Base-by-base conservation (phyloP, 1,284 basidiomycete genomes). In the Singerocomus rubriflavus region DNA sequence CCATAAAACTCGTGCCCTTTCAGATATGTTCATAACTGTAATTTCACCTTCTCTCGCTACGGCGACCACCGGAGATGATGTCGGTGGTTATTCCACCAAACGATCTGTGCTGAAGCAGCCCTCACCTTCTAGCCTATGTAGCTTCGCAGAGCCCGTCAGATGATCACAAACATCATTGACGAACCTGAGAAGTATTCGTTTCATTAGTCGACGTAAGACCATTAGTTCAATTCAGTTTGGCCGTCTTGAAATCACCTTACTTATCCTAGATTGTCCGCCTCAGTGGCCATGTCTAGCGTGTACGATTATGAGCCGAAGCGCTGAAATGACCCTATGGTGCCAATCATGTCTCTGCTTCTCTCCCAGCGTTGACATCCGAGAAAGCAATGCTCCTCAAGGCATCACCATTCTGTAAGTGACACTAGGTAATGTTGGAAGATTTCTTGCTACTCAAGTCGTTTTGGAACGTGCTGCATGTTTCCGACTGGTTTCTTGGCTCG, bases 401-500 rank as follows among this genome's bases (percentile, higher is more conserved):
- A 4, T 53, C 58, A 26, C 58, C 60, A 1, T 62, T 62, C 30
- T 36, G 59, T 60, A 34, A 45, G 57, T 43, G 6, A 3, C 14
- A 9, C 12, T 30, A 14, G 1, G 12, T 10, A 17, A 35, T 13
- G 4, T 17, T 8, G 3, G 6, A 35, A 4, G 7, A 16, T 11
- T 16, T n/a, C 4, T 27, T 11, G 2, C 21, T 6, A 8, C 25
- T 25, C 10, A 8, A 10, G 1, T 35, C 7, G 5, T 21, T 21
- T 4, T n/a, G 0, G 13, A 53, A 45, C 57, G 60, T 62, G 21
- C 13, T 58, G 12, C 21, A 30, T 6, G 25, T 62, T 0, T 58
- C 59, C 5, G 38, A 50, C 11, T 60, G 60, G 60, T 11, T 51
- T 11, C 59, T 53, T 4, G 48, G 46, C 0, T 47, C 57, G 4